Evolutionary conservation across 2,329 filamentous ascomycete genomes (phyloP), one percentile per base, ranked within the genome.

Genomic region (Cercospora beticola): DNA sequence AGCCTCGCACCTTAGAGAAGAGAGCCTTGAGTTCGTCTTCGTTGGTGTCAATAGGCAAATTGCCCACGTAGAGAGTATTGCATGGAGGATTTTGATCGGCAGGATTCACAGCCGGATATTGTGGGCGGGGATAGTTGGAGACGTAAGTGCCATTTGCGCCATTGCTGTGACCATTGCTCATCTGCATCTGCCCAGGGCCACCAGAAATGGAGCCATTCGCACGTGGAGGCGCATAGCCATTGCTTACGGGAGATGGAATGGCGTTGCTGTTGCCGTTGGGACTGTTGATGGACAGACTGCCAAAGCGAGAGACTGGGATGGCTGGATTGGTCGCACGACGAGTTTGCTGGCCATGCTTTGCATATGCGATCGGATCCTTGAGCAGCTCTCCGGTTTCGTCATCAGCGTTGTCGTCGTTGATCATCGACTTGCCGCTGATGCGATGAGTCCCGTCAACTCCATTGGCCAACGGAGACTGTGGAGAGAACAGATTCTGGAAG

Each of bases 21-120:
- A 97, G 87, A 23, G 91, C 88, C 81, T 98, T 98, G 66, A 99
- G 86, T 79, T 98, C 95, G 77, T 98, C 94, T 77, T 99, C 95
- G 0, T 92, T 94, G 0, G 94, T 96, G 77, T 97, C 92, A 66
- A 94, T 88, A 0, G 94, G 95, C 54, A 99, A 83, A 76, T 99
- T 98, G n/a, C 95, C 94, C 21, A 99, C 94, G 76, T 99, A 98
- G 6, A 99, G 85, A 0, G 95, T 99, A 78, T 99, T 98, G 86
- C 95, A 98, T 0, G 95, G 95, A 0, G 94, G 94, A 75, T 98
- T 97, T 80, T 97, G 92, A 77, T 99, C 94, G 12, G 94, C 94
- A 0, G 94, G 94, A 74, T 98, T 98, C 69, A 92, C 92, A 0
- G 94, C 91, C 14, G 94, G 94, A 70, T 93, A 92, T 69, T 89